These are phyloP conservation scores for Cryptococcus floricola DNA, from an alignment of 1,284 basidiomycete genomes.

Conservation along the genomic window DNA sequence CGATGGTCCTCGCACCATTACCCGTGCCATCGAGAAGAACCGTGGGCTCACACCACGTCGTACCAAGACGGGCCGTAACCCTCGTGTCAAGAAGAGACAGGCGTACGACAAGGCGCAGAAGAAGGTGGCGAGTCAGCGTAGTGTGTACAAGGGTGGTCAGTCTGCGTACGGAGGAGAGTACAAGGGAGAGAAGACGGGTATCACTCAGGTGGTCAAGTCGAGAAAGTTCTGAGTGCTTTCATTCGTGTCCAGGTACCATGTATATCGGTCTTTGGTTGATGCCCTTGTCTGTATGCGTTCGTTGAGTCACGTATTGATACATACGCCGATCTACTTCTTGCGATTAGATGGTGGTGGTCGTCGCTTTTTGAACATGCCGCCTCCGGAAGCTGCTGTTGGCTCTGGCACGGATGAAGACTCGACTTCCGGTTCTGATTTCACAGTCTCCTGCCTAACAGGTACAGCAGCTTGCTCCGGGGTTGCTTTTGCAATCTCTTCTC, in stretches of 20 bases:
- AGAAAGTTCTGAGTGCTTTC: conserved; percentile 55
- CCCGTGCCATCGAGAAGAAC: conserved; percentile 85
- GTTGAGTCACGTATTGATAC: neutral
- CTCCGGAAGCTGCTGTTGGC: conserved; percentile 9
- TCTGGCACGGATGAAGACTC: neutral
- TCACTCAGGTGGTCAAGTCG: conserved; percentile 81
- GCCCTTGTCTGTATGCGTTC: conserved; percentile 1
- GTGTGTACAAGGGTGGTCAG: conserved; percentile 81
- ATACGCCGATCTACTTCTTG: conserved; percentile 29
- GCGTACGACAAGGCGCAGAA: conserved; percentile 91
- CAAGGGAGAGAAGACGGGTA: conserved; percentile 63
- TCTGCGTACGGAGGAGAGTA: conserved; percentile 52
- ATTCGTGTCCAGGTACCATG: neutral
- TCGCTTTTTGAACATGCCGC: conserved; percentile 49
- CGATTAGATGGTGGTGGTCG: conserved; percentile 38
- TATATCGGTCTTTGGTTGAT: neutral
- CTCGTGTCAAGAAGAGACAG: conserved; percentile 89
- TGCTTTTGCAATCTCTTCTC: conserved; percentile 4
- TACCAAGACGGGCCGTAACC: conserved; percentile 80
- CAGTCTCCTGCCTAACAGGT: conserved; percentile 7
- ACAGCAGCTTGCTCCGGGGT: neutral
- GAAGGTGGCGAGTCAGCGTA: conserved; percentile 79
- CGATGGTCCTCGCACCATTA: conserved; percentile 75
- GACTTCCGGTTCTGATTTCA: conserved; percentile 11
- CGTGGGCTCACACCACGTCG: conserved; percentile 85